These are phyloP conservation scores for Paraphaeosphaeria minitans DNA, from an alignment of 2,329 filamentous ascomycete genomes.

Conservation along the genomic window DNA sequence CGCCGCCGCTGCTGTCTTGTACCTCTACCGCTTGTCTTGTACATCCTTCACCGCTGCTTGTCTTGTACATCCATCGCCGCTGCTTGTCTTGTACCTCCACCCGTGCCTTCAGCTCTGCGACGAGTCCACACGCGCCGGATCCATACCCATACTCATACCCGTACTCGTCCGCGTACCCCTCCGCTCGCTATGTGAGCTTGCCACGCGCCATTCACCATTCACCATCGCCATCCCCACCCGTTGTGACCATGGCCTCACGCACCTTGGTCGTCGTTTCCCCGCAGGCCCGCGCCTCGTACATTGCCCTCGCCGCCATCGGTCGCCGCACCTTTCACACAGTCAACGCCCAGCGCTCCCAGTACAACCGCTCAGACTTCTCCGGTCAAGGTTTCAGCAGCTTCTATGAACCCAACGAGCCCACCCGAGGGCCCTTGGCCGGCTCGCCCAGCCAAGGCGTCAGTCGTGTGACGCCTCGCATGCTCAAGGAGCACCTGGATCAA, in stretches of 20 bases:
- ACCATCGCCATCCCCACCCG: not conserved
- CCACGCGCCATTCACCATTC: slow-evolving; percentile 3
- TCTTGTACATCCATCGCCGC: too few relatives aligned
- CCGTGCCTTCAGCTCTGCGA: slow-evolving; percentile 2
- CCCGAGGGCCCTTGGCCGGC: slow-evolving; percentile 65
- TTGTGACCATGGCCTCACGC: slow-evolving; percentile 28
- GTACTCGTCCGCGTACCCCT: slow-evolving; percentile 4
- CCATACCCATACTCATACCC: too few relatives aligned
- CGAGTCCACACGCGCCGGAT: slow-evolving; percentile 15
- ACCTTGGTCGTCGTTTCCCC: slow-evolving; percentile 40
- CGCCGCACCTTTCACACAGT: slow-evolving; percentile 43
- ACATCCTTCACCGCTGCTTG: too few relatives aligned
- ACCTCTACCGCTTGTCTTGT: too few relatives aligned
- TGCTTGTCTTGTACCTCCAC: slow-evolving; percentile 3
- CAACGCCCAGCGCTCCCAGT: slow-evolving; percentile 51
- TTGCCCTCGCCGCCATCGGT: slow-evolving; percentile 39
- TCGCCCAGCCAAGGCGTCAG: slow-evolving; percentile 63
- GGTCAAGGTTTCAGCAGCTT: slow-evolving; percentile 65
- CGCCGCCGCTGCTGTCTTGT: too few relatives aligned
- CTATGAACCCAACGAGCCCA: slow-evolving; percentile 67
- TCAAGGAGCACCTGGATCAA: slow-evolving; percentile 91
- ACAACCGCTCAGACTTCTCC: slow-evolving; percentile 66
- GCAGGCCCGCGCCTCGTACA: slow-evolving; percentile 50
- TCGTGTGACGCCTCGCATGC: slow-evolving; percentile 64
- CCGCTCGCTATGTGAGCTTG: slow-evolving; percentile 10